Percentiles rank a stretch among this genome's conserved stretches.
Conservation (phyloP, 2,329 filamentous ascomycete species). For the Monascus ruber region DNA sequence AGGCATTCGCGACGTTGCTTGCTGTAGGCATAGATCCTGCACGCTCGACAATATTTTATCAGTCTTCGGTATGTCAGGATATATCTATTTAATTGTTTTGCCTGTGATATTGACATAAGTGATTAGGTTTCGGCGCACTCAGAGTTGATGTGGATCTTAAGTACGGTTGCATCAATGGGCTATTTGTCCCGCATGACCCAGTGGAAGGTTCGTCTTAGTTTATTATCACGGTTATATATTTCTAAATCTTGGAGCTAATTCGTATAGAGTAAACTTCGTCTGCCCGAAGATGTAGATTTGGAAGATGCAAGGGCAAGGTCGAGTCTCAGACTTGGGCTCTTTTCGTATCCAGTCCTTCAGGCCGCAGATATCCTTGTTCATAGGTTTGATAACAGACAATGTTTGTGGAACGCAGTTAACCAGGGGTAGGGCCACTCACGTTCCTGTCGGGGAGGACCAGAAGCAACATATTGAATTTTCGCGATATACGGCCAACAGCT, state of each 20-base stretch:
- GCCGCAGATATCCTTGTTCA: slow-evolving; percentile 90
- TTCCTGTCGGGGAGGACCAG: slow-evolving; percentile 95
- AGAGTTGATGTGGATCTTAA: slow-evolving; percentile 95
- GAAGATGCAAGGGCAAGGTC: slow-evolving; percentile 47
- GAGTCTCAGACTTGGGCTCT: slow-evolving; percentile 72
- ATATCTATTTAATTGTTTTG: no score
- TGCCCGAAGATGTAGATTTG: slow-evolving; percentile 48
- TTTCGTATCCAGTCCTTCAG: slow-evolving; percentile 92
- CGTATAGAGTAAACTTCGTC: slow-evolving; percentile 57
- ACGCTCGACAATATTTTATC: slow-evolving; percentile 70
- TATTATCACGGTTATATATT: not conserved
- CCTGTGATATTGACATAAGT: not conserved
- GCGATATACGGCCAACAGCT: slow-evolving; percentile 71
- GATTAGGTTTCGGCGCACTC: slow-evolving; percentile 61
- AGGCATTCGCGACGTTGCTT: slow-evolving; percentile 68
- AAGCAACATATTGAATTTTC: slow-evolving; percentile 88
- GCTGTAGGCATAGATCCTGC: slow-evolving; percentile 73
- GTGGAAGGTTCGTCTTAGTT: slow-evolving; percentile 62
- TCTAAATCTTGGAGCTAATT: slow-evolving; percentile 1
- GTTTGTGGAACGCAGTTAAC: slow-evolving; percentile 7
- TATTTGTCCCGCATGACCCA: slow-evolving; percentile 98
- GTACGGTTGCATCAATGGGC: slow-evolving; percentile 81
- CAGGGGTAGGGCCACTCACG: slow-evolving; percentile 62
- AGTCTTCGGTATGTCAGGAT: slow-evolving; percentile 52
- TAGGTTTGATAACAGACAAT: slow-evolving; percentile 35